Base-by-base conservation (phyloP, 2,329 filamentous ascomycete species). In the Magnaporthiopsis poae region DNA sequence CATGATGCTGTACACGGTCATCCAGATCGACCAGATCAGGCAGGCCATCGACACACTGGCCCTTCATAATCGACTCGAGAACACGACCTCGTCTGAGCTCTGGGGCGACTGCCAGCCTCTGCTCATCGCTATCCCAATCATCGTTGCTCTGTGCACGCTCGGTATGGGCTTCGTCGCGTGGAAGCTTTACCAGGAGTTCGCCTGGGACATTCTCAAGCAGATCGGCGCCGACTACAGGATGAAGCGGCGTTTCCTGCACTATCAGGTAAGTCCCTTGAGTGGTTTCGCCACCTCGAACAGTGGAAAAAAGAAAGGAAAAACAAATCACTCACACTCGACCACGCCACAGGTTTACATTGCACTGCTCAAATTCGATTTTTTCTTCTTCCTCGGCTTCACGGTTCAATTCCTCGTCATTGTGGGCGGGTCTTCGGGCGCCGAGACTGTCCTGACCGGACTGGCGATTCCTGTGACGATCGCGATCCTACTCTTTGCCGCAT, bases 121-220 rank as follows among this genome's bases (percentile, higher is more conserved):
- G 71, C 82, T 99, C 46, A 84, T 97, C 69, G 90, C 94, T 13
- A 92, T 96, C 66, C 95, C 95, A 0, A 88, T 86, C 72, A 86
- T 99, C 67, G 90, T 98, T 70, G 92, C 86, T 0, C 78, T 96
- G 36, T 86, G 86, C 36, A 94, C 90, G 2, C 70, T 93, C 7
- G 74, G 87, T 65, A 88, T 98, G 82, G 83, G 82, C 18, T 89
- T 92, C 69, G 81, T 93, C 65, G 88, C 94, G 2, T 98, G 92
- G 90, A 97, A 96, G 80, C 84, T 99, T 39, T 98, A 99, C 76
- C 92, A 96, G 74, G 94, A 97, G 77, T 99, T 99, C 78, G 94
- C 95, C 13, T 99, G 95, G 95, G 95, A 95, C 67, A 99, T 99
- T 74, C 92, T 99, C 79, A 99, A 99, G 82, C 93, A 96, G 77